Percentiles rank a stretch among this genome's conserved stretches.
phyloP scores from a whole-genome alignment of 805 yeast genomes.

The Debaryomyces prosopidis region DNA sequence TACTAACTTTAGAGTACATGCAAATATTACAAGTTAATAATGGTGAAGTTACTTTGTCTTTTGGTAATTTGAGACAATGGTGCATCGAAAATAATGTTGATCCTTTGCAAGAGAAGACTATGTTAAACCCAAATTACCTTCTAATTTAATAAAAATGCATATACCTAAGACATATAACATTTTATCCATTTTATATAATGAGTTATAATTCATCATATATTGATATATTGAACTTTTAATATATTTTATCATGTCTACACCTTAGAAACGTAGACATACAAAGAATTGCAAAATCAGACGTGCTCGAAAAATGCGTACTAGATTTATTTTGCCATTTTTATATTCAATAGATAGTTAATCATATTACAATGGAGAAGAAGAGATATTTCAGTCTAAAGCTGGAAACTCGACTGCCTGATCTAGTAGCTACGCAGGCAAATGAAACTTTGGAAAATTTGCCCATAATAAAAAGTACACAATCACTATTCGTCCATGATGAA shows the following conservation, averaged over 20 bases:
- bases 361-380: conserved; percentile 1
- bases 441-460: too few species aligned
- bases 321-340: neutral
- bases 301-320: neutral
- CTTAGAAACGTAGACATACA: too few species aligned
- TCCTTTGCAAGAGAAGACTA: conserved; percentile 21
- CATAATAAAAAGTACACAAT: neutral
- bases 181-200: neutral
- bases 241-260: too few species aligned
- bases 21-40: conserved; percentile 16
- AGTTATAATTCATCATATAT: too few species aligned
- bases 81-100: conserved; percentile 25
- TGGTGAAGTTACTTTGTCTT: conserved; percentile 14
- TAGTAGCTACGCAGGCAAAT: too few species aligned
- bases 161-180: neutral
- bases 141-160: conserved; percentile 14
- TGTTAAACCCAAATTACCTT: conserved; percentile 32
- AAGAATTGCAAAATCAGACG: neutral
- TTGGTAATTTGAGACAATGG: conserved; percentile 28
- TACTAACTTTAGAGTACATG: conserved; percentile 61
- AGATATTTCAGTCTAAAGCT: neutral
- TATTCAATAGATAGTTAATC: too few species aligned
- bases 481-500: neutral
- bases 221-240: too few species aligned
- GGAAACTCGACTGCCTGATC: neutral